Evolutionary conservation across 164 flowering plant genomes (phyloP), one percentile per base, ranked within the genome.

Genomic region (Vitis cinerea): DNA sequence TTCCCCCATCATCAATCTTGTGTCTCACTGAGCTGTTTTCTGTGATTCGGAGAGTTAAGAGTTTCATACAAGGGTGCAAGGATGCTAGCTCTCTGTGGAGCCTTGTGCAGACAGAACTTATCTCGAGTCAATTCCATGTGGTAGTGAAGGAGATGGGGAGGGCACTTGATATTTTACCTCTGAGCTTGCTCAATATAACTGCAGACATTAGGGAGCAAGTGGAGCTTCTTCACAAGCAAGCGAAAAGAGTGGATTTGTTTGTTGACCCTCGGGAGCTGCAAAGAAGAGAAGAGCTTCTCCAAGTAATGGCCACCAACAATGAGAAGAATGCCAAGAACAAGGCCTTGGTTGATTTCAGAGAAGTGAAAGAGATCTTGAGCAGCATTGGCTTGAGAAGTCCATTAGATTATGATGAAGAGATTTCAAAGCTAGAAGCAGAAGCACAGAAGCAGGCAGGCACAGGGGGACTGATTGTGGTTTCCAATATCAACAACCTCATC

Each of bases 401-500:
- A 9, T 7, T 64, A 3, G 88, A 86, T 58, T 87, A 73, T 64
- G 80, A 84, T 10, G 84, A 75, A 62, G 94, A 89, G 64, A 84
- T 89, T 9, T 65, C 74, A 15, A 79, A 79, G 71, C 77, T 90
- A 23, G 89, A 89, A 70, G 82, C 74, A 14, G 92, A 90, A 79
- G 86, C 79, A 8, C 77, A 67, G 75, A 86, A 84, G 71, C 91
- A 90, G 72, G 91, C 91, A 14, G 93, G 96, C 10, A 89, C 92
- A 4, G 97, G 92, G 4, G 90, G 92, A 51, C 79, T 88, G 8
- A 68, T 83, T 3, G 93, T 80, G 30, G 83, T 87, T 51, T 86
- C 90, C 13, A 86, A 85, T 61, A 85, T 91, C 71, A 84, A 85
- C 75, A 86, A 81, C 68, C 85, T 91, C 49, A 81, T 88, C 68